Evolutionary conservation across 805 yeast genomes (phyloP), one percentile per base, ranked within the genome.

Genomic region (Saccharomycopsis synnaedendra): DNA sequence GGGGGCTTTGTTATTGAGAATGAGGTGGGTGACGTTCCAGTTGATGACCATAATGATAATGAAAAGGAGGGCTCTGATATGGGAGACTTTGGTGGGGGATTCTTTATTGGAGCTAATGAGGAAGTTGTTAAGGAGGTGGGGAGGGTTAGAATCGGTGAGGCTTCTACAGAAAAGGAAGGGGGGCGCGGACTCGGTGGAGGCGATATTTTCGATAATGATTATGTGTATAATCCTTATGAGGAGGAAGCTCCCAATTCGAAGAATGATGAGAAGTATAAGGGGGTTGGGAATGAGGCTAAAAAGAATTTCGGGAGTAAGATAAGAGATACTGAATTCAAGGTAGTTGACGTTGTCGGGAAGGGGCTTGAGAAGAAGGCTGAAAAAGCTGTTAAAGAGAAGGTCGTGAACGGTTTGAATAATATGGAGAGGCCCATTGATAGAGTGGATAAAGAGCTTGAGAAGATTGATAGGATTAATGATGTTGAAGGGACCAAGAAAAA

Each of bases 81-180:
- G 4, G 41, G 37, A 11, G 8, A n/a, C 35, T 40, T 31, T 10
- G 48, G 45, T 8, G 48, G 45, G n/a, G 48, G 48, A 9, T 39
- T 34, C 34, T 30, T 27, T 3, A 32, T 37, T 29, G 47, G 32
- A 5, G 50, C 34, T 5, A 39, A 29, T 3, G 46, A 29, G 7
- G 19, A 19, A 28, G 29, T 38, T 41, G 34, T 34, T 40, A 43
- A 27, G 40, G 45, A 19, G 49, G 41, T 28, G 47, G 48, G 3
- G 50, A 31, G 31, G 48, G 47, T 8, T 49, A 5, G n/a, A 30
- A 48, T 5, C 41, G 49, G 10, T 8, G 34, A 32, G 19, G 42
- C 34, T n/a, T 11, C 10, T 35, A 27, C 9, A 4, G 42, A 32
- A 3, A 11, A 4, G 11, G 41, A 7, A n/a, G 35, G 27, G 8